Percentiles rank a stretch among this genome's conserved stretches.
Conservation (phyloP, 164 flowering plant genomes). For the Kalanchoe fedtschenkoi region DNA sequence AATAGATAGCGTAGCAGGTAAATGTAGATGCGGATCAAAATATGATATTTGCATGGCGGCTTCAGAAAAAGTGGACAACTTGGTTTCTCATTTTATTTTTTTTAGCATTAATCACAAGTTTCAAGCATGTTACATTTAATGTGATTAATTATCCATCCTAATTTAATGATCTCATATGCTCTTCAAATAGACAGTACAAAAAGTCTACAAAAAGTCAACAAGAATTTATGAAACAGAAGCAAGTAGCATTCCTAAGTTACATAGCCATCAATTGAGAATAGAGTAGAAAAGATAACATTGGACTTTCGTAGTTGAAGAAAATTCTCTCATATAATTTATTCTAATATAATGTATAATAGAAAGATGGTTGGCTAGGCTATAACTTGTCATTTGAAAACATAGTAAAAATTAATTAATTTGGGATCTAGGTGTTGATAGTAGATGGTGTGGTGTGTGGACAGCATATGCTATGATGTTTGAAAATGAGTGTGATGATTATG, state of each 20-base stretch:
- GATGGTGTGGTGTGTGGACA: not conserved
- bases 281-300: not conserved
- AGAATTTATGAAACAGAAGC: not conserved
- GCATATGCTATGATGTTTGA: not conserved
- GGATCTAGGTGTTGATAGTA: not conserved
- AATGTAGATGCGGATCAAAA: not conserved
- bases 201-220: not conserved
- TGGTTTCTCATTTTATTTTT: not conserved
- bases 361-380: not conserved
- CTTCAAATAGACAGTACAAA: not conserved
- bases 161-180: not conserved
- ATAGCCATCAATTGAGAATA: not conserved
- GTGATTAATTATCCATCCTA: too few species aligned
- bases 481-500: not conserved
- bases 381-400: not conserved
- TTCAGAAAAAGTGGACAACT: not conserved
- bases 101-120: not conserved
- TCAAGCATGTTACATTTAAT: slow-evolving; percentile 1
- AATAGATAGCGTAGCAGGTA: not conserved
- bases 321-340: not conserved
- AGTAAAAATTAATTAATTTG: too few species aligned
- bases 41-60: not conserved
- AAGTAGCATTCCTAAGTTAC: not conserved
- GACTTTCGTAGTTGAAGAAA: not conserved
- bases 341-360: too few species aligned